phyloP scores from a whole-genome alignment of 2,329 filamentous ascomycete species.

The Eutypa lata region DNA sequence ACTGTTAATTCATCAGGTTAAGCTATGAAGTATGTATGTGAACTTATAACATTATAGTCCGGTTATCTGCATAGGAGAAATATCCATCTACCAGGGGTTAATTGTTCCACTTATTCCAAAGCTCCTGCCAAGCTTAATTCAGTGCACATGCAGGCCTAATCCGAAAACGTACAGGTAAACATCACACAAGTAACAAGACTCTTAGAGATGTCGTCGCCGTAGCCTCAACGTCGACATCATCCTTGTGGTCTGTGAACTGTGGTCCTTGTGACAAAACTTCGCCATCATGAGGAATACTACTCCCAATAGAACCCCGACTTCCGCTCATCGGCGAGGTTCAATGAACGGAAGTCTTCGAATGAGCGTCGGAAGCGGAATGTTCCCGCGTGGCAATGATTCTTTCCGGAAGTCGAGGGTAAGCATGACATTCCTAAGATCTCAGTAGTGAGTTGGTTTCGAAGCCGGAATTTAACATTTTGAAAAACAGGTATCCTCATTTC shows the following conservation, averaged over 20 bases:
- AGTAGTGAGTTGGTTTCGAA: neutral
- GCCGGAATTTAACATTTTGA: constrained; percentile 1
- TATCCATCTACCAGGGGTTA: too few relatives aligned
- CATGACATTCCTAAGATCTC: neutral
- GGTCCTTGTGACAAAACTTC: neutral
- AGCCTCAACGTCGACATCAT: neutral
- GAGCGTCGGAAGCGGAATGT: constrained; percentile 20
- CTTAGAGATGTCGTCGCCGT: neutral
- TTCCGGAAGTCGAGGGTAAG: constrained; percentile 27
- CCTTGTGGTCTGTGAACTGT: too few relatives aligned
- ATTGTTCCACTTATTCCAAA: too few relatives aligned
- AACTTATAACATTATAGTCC: neutral
- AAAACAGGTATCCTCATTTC: constrained; percentile 42
- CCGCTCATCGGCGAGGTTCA: neutral
- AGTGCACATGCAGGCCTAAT: neutral
- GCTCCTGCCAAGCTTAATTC: too few relatives aligned
- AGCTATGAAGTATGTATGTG: neutral
- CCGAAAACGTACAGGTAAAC: neutral
- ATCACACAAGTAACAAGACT: too few relatives aligned
- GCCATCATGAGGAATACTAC: neutral
- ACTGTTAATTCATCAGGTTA: too few relatives aligned
- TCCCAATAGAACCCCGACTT: neutral
- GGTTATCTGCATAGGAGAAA: neutral
- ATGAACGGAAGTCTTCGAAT: constrained; percentile 9
- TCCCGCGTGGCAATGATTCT: constrained; percentile 17